A percentile compares a stretch with the other conserved stretches of the same genome.
These are phyloP conservation scores for Typha latifolia DNA, from an alignment of 176 grass and related monocot species.

Conservation along the genomic window DNA sequence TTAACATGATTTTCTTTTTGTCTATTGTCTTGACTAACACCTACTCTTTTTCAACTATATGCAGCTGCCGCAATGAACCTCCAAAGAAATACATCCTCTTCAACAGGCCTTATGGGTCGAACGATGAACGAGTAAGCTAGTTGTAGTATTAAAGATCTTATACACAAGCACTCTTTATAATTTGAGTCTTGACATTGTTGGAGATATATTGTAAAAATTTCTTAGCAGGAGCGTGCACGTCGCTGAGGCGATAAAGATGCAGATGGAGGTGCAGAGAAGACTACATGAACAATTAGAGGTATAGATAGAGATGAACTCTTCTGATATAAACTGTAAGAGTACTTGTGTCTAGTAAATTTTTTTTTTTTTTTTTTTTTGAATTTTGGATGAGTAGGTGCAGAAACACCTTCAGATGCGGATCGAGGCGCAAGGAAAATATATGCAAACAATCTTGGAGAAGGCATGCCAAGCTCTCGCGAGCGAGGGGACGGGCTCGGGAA, in stretches of 20 bases:
- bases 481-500: neutral
- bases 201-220: conserved; percentile 3
- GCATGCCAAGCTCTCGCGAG: conserved; percentile 3
- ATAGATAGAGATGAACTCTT: neutral
- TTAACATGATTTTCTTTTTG: too few species aligned
- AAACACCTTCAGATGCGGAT: conserved; percentile 28
- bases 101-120: conserved; percentile 14
- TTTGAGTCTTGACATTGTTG: neutral
- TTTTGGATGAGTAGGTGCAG: conserved; percentile 10
- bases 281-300: conserved; percentile 94
- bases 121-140: conserved; percentile 22
- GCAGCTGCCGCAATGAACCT: conserved; percentile 1
- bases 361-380: neutral
- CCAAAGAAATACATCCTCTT: conserved; percentile 20
- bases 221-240: conserved; percentile 75
- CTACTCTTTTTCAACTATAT: neutral
- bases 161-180: neutral
- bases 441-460: conserved; percentile 23
- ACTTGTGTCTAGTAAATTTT: neutral
- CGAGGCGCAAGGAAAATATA: conserved; percentile 24
- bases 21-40: too few species aligned
- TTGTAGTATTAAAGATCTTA: neutral
- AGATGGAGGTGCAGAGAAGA: conserved; percentile 91
- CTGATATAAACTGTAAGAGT: neutral
- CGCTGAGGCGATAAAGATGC: conserved; percentile 77